Evolutionary conservation across 1,284 basidiomycete genomes (phyloP), one percentile per base, ranked within the genome.

Genomic region (Tilletia caries): DNA sequence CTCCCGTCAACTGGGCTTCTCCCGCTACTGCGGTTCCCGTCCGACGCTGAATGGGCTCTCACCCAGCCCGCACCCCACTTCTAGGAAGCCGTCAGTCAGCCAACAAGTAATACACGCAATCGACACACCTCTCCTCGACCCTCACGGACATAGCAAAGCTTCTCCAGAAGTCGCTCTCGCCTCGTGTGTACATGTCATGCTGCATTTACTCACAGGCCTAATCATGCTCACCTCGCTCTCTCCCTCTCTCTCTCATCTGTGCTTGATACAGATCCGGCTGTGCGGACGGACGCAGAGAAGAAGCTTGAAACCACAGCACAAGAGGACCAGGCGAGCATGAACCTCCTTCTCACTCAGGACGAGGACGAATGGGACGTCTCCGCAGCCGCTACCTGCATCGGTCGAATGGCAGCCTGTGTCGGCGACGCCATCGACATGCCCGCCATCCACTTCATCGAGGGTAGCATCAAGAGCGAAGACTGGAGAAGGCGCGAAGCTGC

Each of bases 361-460:
- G 96, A 98, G 76, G 96, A 98, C 80, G 96, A 98, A 84, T 98
- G 95, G 96, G 96, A 95, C 79, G 90, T 95, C 60, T 90, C 93
- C 32, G 93, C 95, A 25, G 94, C 93, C 23, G 93, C 91, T 29
- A 95, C 93, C 1, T 97, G 94, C 84, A 87, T 98, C 64, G 88
- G 89, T 44, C 89, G 95, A 52, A 89, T 98, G 68, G 93, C 96
- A 0, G 90, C 91, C 75, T 92, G 94, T 46, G 93, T 98, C 18
- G 89, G 91, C 69, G 95, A 98, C 83, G 87, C 88, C 27, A 92
- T 98, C 75, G 95, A 98, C 10, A 89, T 91, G 5, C 89, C 91
- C 6, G 92, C 97, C 68, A 94, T 98, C 71, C 95, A 95, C 2
- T 98, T 98, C 87, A 96, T 98, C 79, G 96, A 98, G 85, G 89